phyloP scores from a whole-genome alignment of 2,329 filamentous ascomycete genomes.

The Cladosporium sphaerospermum region DNA sequence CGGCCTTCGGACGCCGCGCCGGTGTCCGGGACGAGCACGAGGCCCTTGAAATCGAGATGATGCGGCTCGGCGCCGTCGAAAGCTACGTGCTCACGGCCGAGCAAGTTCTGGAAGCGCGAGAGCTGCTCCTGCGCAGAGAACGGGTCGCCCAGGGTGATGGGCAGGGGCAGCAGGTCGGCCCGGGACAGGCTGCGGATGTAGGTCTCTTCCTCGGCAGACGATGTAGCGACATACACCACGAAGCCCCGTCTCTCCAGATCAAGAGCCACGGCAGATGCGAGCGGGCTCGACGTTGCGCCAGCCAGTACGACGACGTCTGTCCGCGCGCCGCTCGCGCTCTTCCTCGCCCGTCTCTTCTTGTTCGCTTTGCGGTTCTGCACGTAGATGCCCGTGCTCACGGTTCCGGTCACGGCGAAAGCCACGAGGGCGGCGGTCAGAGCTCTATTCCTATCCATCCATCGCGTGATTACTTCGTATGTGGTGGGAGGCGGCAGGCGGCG shows the following conservation, averaged over 20 bases:
- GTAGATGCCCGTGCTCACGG: conserved; percentile 41
- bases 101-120: conserved; percentile 63
- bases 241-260: conserved; percentile 90
- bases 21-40: conserved; percentile 76
- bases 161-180: conserved; percentile 73
- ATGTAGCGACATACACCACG: conserved; percentile 85
- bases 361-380: conserved; percentile 56
- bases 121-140: conserved; percentile 62
- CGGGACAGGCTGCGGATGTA: conserved; percentile 70
- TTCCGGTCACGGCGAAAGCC: conserved; percentile 61
- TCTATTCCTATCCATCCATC: conserved; percentile 69
- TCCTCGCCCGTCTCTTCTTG: conserved; percentile 66
- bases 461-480: conserved; percentile 54
- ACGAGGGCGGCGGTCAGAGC: conserved; percentile 66
- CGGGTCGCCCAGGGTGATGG: conserved; percentile 75
- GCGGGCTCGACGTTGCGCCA: conserved; percentile 76
- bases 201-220: conserved; percentile 76
- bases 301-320: conserved; percentile 84
- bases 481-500: conserved; percentile 36
- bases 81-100: conserved; percentile 68
- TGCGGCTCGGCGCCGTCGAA: conserved; percentile 71
- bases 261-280: conserved; percentile 74
- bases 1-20: conserved; percentile 68
- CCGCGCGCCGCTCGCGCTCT: conserved; percentile 74
- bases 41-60: conserved; percentile 66